Conservation (phyloP, 805 yeast genomes). For the Ogataea naganishii region DNA sequence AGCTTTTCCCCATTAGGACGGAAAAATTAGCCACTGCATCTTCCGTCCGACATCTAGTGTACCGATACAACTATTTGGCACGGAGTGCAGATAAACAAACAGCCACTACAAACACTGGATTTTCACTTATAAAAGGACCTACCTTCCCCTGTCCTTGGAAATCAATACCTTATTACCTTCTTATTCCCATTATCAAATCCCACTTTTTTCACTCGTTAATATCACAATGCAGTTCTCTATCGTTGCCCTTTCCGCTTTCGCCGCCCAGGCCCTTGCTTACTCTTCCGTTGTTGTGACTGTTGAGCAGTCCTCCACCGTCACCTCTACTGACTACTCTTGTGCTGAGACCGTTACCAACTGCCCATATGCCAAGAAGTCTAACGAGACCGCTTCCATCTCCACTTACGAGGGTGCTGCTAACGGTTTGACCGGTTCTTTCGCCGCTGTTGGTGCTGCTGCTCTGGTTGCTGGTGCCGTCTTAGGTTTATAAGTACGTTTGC, state of each 20-base stretch:
- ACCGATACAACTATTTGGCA: no score
- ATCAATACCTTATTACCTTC: no score
- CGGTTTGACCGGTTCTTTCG: slow-evolving; percentile 17
- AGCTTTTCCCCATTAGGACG: no score
- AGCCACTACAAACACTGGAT: no score
- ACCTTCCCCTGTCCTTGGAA: no score
- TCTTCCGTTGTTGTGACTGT: slow-evolving; percentile 20
- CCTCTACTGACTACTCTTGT: slow-evolving; percentile 35
- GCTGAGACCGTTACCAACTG: slow-evolving; percentile 32
- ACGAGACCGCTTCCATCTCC: slow-evolving; percentile 12
- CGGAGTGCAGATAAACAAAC: no score
- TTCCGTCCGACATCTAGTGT: no score
- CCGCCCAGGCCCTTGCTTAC: slow-evolving; percentile 17
- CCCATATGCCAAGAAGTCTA: slow-evolving; percentile 22
- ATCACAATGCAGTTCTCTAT: slow-evolving; percentile 24
- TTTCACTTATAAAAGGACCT: no score
- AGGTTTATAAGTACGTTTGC: slow-evolving; percentile 20
- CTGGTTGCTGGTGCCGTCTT: slow-evolving; percentile 25
- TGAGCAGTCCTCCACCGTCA: slow-evolving; percentile 24
- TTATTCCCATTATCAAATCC: no score
- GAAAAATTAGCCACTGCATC: no score
- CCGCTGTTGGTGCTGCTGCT: slow-evolving; percentile 25
- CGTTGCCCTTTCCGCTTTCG: slow-evolving; percentile 23
- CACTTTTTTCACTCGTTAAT: neutral
- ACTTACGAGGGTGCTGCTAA: slow-evolving; percentile 20